phyloP scores from a whole-genome alignment of 108 stramenopile species.

The Fragilaria radians region DNA sequence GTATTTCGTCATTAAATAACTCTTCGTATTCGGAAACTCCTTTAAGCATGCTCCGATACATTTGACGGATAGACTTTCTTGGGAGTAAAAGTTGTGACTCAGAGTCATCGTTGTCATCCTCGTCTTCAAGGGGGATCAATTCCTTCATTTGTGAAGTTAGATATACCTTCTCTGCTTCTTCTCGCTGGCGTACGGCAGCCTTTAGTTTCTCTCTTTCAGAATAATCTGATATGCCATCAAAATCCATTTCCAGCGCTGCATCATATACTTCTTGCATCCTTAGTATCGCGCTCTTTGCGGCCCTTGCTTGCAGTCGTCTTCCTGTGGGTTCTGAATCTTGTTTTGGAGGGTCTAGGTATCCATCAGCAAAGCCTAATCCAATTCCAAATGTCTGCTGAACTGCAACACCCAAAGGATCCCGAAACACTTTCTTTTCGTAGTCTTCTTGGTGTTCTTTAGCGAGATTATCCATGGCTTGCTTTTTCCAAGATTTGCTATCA shows the following conservation, averaged over 20 bases:
- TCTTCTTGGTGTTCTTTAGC: slow-evolving; percentile 28
- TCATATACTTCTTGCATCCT: slow-evolving; percentile 25
- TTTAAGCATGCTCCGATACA: not conserved
- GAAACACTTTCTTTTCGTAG: slow-evolving; percentile 13
- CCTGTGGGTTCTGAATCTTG: slow-evolving; percentile 33
- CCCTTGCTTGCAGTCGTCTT: slow-evolving; percentile 62
- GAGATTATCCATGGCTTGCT: slow-evolving; percentile 26
- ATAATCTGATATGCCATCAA: slow-evolving; percentile 8
- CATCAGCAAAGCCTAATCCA: slow-evolving; percentile 69
- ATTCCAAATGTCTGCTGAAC: slow-evolving; percentile 68
- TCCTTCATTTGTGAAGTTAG: slow-evolving; percentile 21
- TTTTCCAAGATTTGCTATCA: slow-evolving; percentile 20
- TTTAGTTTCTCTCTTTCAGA: slow-evolving; percentile 6
- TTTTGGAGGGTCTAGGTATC: slow-evolving; percentile 32
- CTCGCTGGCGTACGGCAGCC: slow-evolving; percentile 4
- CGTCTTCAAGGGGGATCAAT: slow-evolving; percentile 14
- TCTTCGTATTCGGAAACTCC: not conserved
- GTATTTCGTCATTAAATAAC: too few relatives aligned
- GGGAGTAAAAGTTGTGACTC: not conserved
- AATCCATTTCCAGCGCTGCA: not conserved
- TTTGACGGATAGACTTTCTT: not conserved
- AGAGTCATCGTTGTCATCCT: not conserved
- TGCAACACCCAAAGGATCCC: slow-evolving; percentile 80
- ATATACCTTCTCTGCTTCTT: slow-evolving; percentile 17
- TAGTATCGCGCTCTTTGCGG: slow-evolving; percentile 75